Conservation (phyloP, 163 green algal genomes). For the Trebouxia gelatinosa region DNA sequence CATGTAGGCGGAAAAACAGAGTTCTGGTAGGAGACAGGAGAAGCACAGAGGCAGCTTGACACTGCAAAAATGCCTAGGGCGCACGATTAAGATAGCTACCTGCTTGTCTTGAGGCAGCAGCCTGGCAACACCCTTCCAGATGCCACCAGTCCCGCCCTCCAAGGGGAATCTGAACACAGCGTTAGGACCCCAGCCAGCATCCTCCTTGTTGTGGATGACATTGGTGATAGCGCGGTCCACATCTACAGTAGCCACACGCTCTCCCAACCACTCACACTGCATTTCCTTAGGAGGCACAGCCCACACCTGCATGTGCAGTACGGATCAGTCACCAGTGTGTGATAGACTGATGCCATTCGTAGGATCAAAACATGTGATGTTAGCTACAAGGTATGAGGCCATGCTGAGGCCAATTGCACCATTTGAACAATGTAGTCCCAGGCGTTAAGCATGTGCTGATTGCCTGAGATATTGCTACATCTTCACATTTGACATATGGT, state of each 20-base stretch:
- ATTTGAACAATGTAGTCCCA: too few species aligned
- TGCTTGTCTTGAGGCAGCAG: constrained; percentile 79
- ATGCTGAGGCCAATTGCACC: too few species aligned
- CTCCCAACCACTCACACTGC: constrained; percentile 92
- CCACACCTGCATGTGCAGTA: constrained; percentile 69
- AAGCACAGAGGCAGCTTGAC: neutral
- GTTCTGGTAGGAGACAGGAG: neutral
- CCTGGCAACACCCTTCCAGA: constrained; percentile 88
- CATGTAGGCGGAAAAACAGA: neutral
- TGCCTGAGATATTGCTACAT: too few species aligned
- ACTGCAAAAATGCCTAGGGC: neutral
- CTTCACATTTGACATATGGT: too few species aligned
- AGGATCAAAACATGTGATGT: too few species aligned
- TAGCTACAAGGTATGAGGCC: too few species aligned
- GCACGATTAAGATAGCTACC: constrained; percentile 34
- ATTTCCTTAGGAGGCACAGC: constrained; percentile 64
- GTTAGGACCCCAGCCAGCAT: constrained; percentile 56
- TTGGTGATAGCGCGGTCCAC: constrained; percentile 80
- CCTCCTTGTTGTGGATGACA: constrained; percentile 84
- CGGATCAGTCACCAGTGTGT: too few species aligned
- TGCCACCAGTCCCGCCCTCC: constrained; percentile 81
- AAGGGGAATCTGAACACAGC: constrained; percentile 69
- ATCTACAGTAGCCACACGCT: constrained; percentile 90
- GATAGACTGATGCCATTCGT: neutral
- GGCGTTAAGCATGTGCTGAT: too few species aligned